These are phyloP conservation scores for Calonectria henricotiae DNA, from an alignment of 2,329 filamentous ascomycete species.

Conservation along the genomic window DNA sequence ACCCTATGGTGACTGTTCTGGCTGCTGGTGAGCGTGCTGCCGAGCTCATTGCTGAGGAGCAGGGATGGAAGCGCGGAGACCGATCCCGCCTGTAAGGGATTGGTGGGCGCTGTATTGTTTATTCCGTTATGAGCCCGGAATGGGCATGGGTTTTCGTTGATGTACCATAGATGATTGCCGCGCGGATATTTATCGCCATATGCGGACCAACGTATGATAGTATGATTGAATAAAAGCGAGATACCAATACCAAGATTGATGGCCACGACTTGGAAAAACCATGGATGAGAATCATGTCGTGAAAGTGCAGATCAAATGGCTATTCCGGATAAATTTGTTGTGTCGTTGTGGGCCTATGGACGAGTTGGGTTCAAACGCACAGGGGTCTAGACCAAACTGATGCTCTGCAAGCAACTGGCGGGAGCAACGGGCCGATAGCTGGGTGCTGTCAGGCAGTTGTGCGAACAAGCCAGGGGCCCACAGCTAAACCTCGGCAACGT, in stretches of 20 bases:
- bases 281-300: not conserved
- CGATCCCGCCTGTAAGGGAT: conserved; percentile 55
- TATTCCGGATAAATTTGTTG: conserved; percentile 14
- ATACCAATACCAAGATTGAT: conserved; percentile 26
- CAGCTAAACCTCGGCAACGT: conserved; percentile 1
- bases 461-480: not conserved
- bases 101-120: not conserved
- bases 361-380: not conserved
- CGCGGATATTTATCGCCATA: conserved; percentile 38
- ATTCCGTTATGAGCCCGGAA: conserved; percentile 26
- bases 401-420: not conserved
- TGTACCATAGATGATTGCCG: conserved; percentile 39
- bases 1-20: conserved; percentile 92
- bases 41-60: conserved; percentile 82
- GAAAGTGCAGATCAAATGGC: not conserved
- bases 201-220: conserved; percentile 32
- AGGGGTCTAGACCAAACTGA: not conserved
- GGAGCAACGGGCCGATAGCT: conserved; percentile 36
- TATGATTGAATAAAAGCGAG: conserved; percentile 36
- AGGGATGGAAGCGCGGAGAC: conserved; percentile 65
- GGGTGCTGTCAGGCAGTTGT: not conserved
- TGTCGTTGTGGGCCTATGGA: not conserved
- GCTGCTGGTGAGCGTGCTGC: conserved; percentile 88
- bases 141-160: conserved; percentile 28
- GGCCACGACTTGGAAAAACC: not conserved